Evolutionary conservation across 768 basidiomycete species (phyloP).

Genomic region (Hypsizygus marmoreus): DNA sequence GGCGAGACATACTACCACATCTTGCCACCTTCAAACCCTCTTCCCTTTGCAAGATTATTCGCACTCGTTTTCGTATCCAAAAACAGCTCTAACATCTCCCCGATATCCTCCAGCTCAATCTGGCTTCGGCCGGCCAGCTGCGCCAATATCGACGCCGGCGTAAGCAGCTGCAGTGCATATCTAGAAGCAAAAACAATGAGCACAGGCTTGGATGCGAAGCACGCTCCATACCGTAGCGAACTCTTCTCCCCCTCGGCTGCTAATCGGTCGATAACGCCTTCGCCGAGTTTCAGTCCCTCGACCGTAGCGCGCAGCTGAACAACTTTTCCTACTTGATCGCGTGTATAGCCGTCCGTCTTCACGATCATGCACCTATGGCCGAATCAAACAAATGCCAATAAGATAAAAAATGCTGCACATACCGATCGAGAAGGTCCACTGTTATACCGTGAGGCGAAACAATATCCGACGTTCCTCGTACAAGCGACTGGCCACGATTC

Average conservation of each 20-base stretch:
- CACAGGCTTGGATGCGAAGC: no score
- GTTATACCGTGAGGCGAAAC: constrained; percentile 94
- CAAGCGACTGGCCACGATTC: constrained; percentile 89
- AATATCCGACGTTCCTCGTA: constrained; percentile 92
- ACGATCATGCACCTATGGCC: constrained; percentile 87
- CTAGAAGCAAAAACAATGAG: constrained; percentile 46
- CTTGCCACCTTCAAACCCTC: constrained; percentile 32
- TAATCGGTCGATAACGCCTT: constrained; percentile 77
- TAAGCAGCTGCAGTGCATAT: constrained; percentile 89
- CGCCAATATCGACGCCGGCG: constrained; percentile 88
- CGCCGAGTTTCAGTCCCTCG: constrained; percentile 78
- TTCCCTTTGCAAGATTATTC: constrained; percentile 48
- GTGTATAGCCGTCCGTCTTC: constrained; percentile 81
- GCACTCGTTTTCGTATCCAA: constrained; percentile 88
- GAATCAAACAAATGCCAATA: no score
- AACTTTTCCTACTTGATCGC: constrained; percentile 85
- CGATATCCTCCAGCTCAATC: constrained; percentile 86
- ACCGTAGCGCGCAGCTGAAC: constrained; percentile 83
- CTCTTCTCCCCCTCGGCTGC: constrained; percentile 82
- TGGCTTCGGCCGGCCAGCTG: constrained; percentile 73
- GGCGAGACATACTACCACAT: no score
- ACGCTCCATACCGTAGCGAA: constrained; percentile 73
- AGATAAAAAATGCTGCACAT: no score
- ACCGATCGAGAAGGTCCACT: constrained; percentile 92
- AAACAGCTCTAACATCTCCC: constrained; percentile 94